Percentiles rank a stretch among this genome's conserved stretches.
phyloP scores from a whole-genome alignment of 164 flowering plant species.

The Euptelea pleiosperma region DNA sequence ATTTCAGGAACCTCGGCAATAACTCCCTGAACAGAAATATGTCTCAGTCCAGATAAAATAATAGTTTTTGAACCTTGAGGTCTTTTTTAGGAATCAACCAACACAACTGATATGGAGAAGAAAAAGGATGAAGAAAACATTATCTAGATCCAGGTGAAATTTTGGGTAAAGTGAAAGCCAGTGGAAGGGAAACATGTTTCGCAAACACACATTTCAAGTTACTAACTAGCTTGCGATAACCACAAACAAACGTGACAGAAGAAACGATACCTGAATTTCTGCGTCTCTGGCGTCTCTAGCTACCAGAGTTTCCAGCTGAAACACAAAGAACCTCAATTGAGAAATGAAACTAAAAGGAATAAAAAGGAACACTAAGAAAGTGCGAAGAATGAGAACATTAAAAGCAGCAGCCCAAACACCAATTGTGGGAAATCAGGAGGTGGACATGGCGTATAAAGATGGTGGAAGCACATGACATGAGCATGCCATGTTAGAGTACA shows the following conservation, averaged over 20 bases:
- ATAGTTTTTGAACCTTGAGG: not conserved
- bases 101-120: not conserved
- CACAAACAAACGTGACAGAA: not conserved
- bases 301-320: conserved; percentile 71
- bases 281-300: conserved; percentile 57
- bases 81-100: too few species aligned
- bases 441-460: too few species aligned
- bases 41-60: not conserved
- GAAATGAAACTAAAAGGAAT: not conserved
- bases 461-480: too few species aligned
- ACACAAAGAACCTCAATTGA: conserved; percentile 1
- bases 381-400: not conserved
- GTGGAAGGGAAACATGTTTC: not conserved
- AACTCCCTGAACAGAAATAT: conserved; percentile 42
- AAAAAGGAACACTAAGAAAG: not conserved
- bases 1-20: conserved; percentile 86
- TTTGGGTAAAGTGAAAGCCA: not conserved
- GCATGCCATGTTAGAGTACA: too few species aligned
- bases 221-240: not conserved
- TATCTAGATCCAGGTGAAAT: too few species aligned
- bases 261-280: conserved; percentile 71
- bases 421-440: too few species aligned
- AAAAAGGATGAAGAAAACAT: not conserved
- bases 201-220: not conserved
- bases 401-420: too few species aligned